Conservation (phyloP, 1,284 basidiomycete species). For the Ceratobasidium sp. region DNA sequence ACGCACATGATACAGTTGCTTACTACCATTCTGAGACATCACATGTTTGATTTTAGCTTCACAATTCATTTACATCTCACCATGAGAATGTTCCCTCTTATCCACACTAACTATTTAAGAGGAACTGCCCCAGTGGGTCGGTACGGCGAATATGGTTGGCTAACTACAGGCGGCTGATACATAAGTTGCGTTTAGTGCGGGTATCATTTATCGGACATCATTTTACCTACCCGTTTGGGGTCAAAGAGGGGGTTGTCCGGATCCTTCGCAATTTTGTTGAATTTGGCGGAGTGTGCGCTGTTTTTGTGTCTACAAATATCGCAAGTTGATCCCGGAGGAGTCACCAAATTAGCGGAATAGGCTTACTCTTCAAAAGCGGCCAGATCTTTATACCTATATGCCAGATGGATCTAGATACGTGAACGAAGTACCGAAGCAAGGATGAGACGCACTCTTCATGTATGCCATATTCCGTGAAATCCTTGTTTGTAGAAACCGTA, state of each 20-base stretch:
- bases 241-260: slow-evolving; percentile 5
- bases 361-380: slow-evolving; percentile 13
- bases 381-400: slow-evolving; percentile 7
- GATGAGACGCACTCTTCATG: slow-evolving; percentile 19
- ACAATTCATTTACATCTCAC: not conserved
- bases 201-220: not conserved
- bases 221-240: not conserved
- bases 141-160: too few relatives aligned
- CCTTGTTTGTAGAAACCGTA: slow-evolving; percentile 12
- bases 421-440: not conserved
- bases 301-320: slow-evolving; percentile 3
- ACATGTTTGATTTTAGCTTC: not conserved
- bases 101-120: not conserved
- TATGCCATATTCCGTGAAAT: slow-evolving; percentile 30
- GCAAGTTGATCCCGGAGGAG: not conserved
- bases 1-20: not conserved
- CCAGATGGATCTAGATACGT: too few relatives aligned
- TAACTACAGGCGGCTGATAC: too few relatives aligned
- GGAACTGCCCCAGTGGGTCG: too few relatives aligned
- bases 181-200: too few relatives aligned
- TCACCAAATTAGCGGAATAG: not conserved
- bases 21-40: not conserved
- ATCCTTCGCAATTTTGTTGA: slow-evolving; percentile 9
- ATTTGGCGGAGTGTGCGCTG: slow-evolving; percentile 10
- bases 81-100: not conserved